Evolutionary conservation across 257 asterid genomes (phyloP).

Genomic region (Salvia splendens): DNA sequence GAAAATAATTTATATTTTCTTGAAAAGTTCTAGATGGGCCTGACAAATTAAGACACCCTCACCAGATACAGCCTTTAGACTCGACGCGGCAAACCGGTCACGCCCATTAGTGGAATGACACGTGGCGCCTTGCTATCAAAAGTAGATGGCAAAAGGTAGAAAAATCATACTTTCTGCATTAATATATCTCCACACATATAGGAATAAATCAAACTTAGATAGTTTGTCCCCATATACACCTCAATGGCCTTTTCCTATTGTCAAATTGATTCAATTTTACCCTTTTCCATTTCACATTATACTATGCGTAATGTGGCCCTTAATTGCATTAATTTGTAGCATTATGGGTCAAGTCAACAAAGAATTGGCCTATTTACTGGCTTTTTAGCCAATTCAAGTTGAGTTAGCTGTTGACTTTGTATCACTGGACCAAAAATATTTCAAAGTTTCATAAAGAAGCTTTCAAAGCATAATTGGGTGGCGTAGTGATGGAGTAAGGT

Average conservation of each 20-base stretch:
- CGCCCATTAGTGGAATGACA: slow-evolving; percentile 19
- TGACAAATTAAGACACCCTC: slow-evolving; percentile 11
- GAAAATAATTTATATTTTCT: neutral
- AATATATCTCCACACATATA: slow-evolving; percentile 30
- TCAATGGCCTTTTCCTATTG: slow-evolving; percentile 11
- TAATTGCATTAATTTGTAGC: slow-evolving; percentile 21
- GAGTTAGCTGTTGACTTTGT: slow-evolving; percentile 25
- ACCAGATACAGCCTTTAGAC: slow-evolving; percentile 29
- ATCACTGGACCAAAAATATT: neutral
- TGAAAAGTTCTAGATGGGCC: slow-evolving; percentile 9
- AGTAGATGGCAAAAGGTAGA: neutral
- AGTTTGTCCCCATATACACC: slow-evolving; percentile 39
- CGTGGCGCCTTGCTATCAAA: slow-evolving; percentile 18
- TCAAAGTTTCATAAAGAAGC: neutral
- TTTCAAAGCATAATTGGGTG: neutral
- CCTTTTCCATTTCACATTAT: slow-evolving; percentile 28
- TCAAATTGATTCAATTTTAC: neutral
- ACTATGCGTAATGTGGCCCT: slow-evolving; percentile 29
- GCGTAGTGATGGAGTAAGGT: slow-evolving; percentile 1
- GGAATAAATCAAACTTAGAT: slow-evolving; percentile 38
- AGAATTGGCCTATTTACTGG: slow-evolving; percentile 18
- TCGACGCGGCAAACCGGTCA: slow-evolving; percentile 40
- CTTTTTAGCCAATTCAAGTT: slow-evolving; percentile 28
- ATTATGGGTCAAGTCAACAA: slow-evolving; percentile 30
- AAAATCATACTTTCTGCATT: neutral